Evolutionary conservation across 345 rosid genomes (phyloP).

Genomic region (Eutrema japonicum): DNA sequence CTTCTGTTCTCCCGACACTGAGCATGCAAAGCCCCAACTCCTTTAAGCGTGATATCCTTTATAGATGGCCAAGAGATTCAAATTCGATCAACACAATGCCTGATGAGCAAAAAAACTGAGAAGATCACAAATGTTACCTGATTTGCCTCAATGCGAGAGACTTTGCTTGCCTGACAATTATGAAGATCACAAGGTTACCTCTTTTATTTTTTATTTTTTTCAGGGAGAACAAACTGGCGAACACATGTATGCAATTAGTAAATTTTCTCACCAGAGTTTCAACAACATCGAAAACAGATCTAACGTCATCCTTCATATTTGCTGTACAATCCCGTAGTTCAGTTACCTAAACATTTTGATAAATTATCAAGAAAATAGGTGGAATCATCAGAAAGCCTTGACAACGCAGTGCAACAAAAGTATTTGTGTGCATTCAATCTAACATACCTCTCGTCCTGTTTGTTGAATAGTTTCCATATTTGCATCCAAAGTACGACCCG

Average conservation of each 20-base stretch:
- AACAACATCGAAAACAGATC: slow-evolving; percentile 62
- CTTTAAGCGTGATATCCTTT: slow-evolving; percentile 46
- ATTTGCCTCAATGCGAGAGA: slow-evolving; percentile 63
- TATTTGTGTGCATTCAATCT: slow-evolving; percentile 14
- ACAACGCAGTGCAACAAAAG: slow-evolving; percentile 10
- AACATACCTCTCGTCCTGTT: slow-evolving; percentile 67
- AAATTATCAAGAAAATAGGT: slow-evolving; percentile 26
- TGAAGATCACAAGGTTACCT: slow-evolving; percentile 18
- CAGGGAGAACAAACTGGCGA: slow-evolving; percentile 1
- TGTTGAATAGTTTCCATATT: slow-evolving; percentile 57
- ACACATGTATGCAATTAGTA: slow-evolving; percentile 11
- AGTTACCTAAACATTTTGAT: slow-evolving; percentile 50
- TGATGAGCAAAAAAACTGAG: slow-evolving; percentile 34
- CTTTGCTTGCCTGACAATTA: slow-evolving; percentile 58
- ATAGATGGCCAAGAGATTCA: slow-evolving; percentile 14
- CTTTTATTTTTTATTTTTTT: background rate
- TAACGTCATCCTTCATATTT: slow-evolving; percentile 54
- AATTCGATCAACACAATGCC: slow-evolving; percentile 19
- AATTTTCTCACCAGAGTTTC: slow-evolving; percentile 66
- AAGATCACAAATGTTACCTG: slow-evolving; percentile 52
- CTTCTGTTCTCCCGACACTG: slow-evolving; percentile 43
- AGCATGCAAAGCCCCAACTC: slow-evolving; percentile 54
- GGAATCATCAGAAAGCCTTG: slow-evolving; percentile 19
- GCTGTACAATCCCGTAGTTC: slow-evolving; percentile 52
- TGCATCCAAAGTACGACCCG: slow-evolving; percentile 59